Conservation (phyloP, 176 grass and related monocot genomes). For the Otatea glauca region DNA sequence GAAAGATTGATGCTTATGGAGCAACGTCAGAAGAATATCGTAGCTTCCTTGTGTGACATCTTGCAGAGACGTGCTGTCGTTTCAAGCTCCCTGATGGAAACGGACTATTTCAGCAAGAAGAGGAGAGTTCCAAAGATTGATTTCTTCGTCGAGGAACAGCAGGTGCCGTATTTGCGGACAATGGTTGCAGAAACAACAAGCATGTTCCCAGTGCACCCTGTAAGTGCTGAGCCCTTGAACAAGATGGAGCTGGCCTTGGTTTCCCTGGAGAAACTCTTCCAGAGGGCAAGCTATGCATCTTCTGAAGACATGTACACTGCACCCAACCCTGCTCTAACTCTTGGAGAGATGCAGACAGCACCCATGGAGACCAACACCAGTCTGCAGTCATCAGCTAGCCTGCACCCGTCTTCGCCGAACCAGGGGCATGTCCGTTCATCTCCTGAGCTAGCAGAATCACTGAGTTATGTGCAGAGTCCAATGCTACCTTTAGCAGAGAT, state of each 20-base stretch:
- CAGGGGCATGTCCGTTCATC: conserved; percentile 13
- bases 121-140: conserved; percentile 60
- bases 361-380: conserved; percentile 38
- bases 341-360: conserved; percentile 42
- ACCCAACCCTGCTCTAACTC: conserved; percentile 35
- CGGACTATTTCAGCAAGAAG: conserved; percentile 67
- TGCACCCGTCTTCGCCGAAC: conserved; percentile 22
- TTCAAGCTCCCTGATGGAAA: not conserved
- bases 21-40: conserved; percentile 52
- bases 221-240: conserved; percentile 49
- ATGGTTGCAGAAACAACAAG: not conserved
- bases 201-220: conserved; percentile 6
- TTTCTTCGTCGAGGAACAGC: conserved; percentile 45
- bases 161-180: not conserved
- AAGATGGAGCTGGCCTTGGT: conserved; percentile 78
- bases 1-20: conserved; percentile 57
- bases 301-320: conserved; percentile 50
- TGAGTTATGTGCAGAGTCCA: conserved; percentile 40
- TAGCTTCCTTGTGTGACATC: conserved; percentile 49
- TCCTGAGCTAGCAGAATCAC: conserved; percentile 30
- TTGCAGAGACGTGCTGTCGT: conserved; percentile 41
- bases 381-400: conserved; percentile 29
- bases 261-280: conserved; percentile 76
- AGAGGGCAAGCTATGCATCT: conserved; percentile 43
- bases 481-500: conserved; percentile 36